Evolutionary conservation across 2,329 filamentous ascomycete species (phyloP), one percentile per base, ranked within the genome.

Genomic region (Hypocreales sp.): DNA sequence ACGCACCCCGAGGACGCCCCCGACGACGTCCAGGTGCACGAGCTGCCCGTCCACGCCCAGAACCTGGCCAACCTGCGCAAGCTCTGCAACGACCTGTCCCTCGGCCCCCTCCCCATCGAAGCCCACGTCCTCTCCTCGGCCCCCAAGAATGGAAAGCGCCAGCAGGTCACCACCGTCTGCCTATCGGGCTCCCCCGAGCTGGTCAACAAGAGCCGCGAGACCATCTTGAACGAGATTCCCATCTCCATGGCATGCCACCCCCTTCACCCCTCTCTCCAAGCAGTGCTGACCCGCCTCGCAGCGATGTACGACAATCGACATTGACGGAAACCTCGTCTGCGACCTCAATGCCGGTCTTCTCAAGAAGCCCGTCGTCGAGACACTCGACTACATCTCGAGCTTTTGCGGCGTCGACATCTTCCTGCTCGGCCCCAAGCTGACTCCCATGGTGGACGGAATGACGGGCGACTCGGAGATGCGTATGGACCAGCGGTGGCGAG

Each of bases 401-500:
- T 92, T 79, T 46, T 94, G 86, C 35, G 90, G 90, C 27, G 87
- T 92, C 29, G 90, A 98, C 53, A 92, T 98, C 40, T 98, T 98
- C 54, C 64, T 98, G 26, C 70, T 98, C 27, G 86, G 84, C 31
- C 86, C 90, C 4, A 93, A 92, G 53, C 67, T 86, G 37, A 75
- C 79, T 16, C 79, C 81, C 9, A 75, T 92, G 40, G 74, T 78
- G 24, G 73, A 78, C 30, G 67, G 74, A 22, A 63, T 79, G 36
- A 79, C 79, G 24, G 83, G 80, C 38, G 80, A 83, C 44, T 72
- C 73, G 20, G 76, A 90, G 44, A 76, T 90, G 44, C 80, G 80
- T 40, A 78, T 82, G 42, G 86, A 94, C 51, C 81, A 90, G 51
- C 74, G 87, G 40, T 84, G 92, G 61, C 76, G 87, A 47, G 78